Evolutionary conservation across 257 asterid genomes (phyloP).

Genomic region (Gentiana dahurica): DNA sequence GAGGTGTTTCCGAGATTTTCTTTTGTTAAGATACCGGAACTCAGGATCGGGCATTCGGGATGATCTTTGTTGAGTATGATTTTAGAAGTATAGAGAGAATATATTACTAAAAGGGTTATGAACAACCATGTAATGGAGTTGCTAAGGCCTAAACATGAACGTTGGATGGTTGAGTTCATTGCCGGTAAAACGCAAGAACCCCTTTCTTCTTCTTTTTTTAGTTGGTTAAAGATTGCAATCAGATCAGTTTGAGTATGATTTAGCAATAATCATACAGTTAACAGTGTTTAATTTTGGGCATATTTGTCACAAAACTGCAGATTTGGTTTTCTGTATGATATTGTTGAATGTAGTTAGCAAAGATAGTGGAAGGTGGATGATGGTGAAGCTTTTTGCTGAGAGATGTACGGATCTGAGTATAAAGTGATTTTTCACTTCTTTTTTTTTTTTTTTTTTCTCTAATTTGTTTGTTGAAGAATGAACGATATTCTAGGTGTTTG

Average conservation of each 20-base stretch:
- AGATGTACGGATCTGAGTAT: conserved; percentile 34
- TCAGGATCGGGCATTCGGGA: conserved; percentile 10
- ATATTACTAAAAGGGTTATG: conserved; percentile 28
- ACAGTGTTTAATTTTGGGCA: no score
- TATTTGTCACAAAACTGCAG: neutral
- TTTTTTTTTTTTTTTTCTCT: neutral
- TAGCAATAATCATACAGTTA: neutral
- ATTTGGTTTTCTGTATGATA: conserved; percentile 4
- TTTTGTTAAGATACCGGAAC: conserved; percentile 10
- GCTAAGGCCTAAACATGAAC: conserved; percentile 25
- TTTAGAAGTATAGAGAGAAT: conserved; percentile 39
- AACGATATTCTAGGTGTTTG: conserved; percentile 12
- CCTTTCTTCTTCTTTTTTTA: neutral
- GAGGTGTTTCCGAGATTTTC: conserved; percentile 9
- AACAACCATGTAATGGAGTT: conserved; percentile 30
- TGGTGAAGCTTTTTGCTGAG: conserved; percentile 18
- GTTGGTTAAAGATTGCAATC: neutral
- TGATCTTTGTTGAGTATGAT: conserved; percentile 26
- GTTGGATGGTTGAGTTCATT: conserved; percentile 30
- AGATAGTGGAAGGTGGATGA: conserved; percentile 15
- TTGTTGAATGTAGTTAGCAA: conserved; percentile 4
- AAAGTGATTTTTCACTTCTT: neutral
- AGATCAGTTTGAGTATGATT: neutral
- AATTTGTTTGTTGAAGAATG: conserved; percentile 5
- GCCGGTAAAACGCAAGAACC: conserved; percentile 1